Base-by-base conservation (phyloP, 257 asterid genomes). In the Parsonsia alboflavescens region DNA sequence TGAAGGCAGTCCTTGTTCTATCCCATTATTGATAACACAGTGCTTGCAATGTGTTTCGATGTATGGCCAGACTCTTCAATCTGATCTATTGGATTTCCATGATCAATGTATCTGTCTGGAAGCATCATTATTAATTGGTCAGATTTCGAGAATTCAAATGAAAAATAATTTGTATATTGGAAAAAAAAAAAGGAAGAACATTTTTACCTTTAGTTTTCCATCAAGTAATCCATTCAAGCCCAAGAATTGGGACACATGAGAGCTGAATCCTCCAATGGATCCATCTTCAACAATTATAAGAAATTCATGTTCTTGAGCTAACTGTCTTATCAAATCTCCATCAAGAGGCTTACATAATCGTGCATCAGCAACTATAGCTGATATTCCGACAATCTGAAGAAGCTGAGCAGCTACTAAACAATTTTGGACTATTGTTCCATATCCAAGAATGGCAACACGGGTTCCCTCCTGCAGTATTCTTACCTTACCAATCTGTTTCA, bases 241-340 rank as follows among this genome's bases (percentile, higher is more conserved):
- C 65, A 89, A 73, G 86, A 85, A 89, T 13, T 89, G 89, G 28
- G 89, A 76, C 45, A 89, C 91, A 58, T 89, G 96, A 1, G 96
- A 82, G 22, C 92, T 82, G 66, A 89, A 89, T 57, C 95, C 95
- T 33, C 92, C 92, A 30, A 87, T 36, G 5, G 84, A 80, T 15
- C 94, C 94, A 80, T 89, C 94, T 81, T 89, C 94, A 19, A 89
- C 86, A 4, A 92, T 89, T 56, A 89, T 70, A 21, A 89, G 88
- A 19, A 87, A 77, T 72, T 89, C 88, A 42, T 89, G 92, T 17
- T 83, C 86, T 45, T 80, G 54, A 15, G 80, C 92, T 44, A 83
- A 75, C 15, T 52, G 50, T 12, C 74, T 63, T 1, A 83, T 53
- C 41, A 83, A 45, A 52, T 53, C 61, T 24, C 73, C 80, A 72